These are phyloP conservation scores for Sporisorium scitamineum DNA, from an alignment of 1,284 basidiomycete genomes.

Conservation along the genomic window DNA sequence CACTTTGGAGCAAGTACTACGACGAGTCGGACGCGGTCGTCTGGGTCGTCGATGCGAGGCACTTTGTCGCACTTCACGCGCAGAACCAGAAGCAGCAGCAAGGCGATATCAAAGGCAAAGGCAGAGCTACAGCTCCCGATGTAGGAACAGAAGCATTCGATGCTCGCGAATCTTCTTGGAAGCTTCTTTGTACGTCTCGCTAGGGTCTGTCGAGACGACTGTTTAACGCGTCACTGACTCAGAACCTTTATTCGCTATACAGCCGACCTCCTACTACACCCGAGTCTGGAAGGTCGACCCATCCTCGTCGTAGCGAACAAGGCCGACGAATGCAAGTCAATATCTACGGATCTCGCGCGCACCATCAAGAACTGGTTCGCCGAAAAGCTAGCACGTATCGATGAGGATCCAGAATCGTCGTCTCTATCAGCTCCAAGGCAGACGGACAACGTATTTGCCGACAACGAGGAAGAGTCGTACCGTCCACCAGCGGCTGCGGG, in stretches of 20 bases:
- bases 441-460: slow-evolving; percentile 32
- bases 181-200: slow-evolving; percentile 24
- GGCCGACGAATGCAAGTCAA: slow-evolving; percentile 27
- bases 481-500: slow-evolving; percentile 15
- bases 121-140: slow-evolving; percentile 13
- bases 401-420: slow-evolving; percentile 8
- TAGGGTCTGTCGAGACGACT: background rate
- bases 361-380: slow-evolving; percentile 40
- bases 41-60: slow-evolving; percentile 52
- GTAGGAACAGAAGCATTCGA: slow-evolving; percentile 15
- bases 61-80: slow-evolving; percentile 25
- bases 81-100: slow-evolving; percentile 7
- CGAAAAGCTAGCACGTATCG: slow-evolving; percentile 25
- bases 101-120: slow-evolving; percentile 23
- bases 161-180: slow-evolving; percentile 29
- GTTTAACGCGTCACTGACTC: background rate
- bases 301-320: slow-evolving; percentile 45
- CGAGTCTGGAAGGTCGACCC: slow-evolving; percentile 37
- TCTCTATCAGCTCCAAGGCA: background rate
- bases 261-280: slow-evolving; percentile 39
- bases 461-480: slow-evolving; percentile 19
- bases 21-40: slow-evolving; percentile 52
- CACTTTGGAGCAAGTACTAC: slow-evolving; percentile 56
- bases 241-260: background rate
- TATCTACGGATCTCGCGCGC: slow-evolving; percentile 14